Base-by-base conservation (phyloP, 352 stramenopile genomes). In the Phytophthora litchii region DNA sequence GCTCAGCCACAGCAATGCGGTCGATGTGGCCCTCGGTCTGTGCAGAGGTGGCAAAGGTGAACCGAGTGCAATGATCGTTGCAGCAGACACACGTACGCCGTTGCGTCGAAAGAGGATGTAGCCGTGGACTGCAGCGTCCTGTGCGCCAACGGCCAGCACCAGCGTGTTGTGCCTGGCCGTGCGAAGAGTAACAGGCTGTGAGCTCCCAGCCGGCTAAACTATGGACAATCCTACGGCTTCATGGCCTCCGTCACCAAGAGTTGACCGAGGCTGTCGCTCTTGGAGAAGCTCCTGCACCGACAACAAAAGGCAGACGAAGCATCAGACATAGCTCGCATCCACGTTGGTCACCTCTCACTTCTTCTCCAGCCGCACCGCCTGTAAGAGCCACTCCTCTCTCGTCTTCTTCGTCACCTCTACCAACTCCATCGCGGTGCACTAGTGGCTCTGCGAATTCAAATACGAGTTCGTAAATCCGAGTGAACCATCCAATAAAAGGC, bases 91-190 rank as follows among this genome's bases (percentile, higher is more conserved):
- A 69, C 70, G 36, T 64, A 83, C 74, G 27, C 68, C 71, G 37
- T 61, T 74, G 32, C 71, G 58, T 19, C 73, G 63, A 40, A 70
- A 80, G 13, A 86, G 69, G 9, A 86, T 44, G 64, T 86, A 82
- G 44, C 73, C 76, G 40, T 48, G 21, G 5, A 83, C 67, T 35
- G 16, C 16, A 9, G 42, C 20, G 17, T 54, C 41, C 8, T 29
- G 32, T 21, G 41, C 19, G 17, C 48, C 45, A 14, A 85, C 31
- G 9, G 75, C 76, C 29, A 83, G 53, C 14, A 80, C 19, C 45
- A 86, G 32, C 27, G 60, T 70, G 45, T 72, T 80, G 38, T 81
- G 68, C 2, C 70, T 80, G 31, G 35, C n/a, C 20, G 29, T 38
- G 29, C 23, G 44, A 45, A 16, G 4, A 44, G n/a, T 20, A 52